Base-by-base conservation (phyloP, 1,284 basidiomycete species). In the Sanguinoderma infundibulare region DNA sequence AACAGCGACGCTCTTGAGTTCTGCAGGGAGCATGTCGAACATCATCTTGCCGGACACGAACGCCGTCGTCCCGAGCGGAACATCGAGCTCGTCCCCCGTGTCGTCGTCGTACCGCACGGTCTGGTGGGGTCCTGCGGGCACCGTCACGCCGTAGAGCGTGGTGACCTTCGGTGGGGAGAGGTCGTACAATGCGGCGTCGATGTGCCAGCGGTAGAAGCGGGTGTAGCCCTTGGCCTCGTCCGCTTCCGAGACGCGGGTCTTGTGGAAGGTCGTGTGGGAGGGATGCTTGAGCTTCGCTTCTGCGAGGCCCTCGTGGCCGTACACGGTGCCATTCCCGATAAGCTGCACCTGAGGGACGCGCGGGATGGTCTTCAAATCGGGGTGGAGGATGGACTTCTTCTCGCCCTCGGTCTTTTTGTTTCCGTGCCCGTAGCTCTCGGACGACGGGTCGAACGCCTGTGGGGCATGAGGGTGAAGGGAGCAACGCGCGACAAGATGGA, bases 191-290 rank as follows among this genome's bases (percentile, higher is more conserved):
- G 95, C 95, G 1, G 95, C 95, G 70, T 98, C 95, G 74, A 97
- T 96, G 77, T 97, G 95, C 94, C 94, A 95, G 57, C 94, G 83
- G 74, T 95, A 96, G 82, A 94, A 96, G 32, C 95, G 85, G 12
- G 95, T 96, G 46, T 81, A 75, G 28, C 92, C 92, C 56, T 84
- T 82, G 10, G 78, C 85, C 68, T 92, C 90, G 64, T 97, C 94
- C 68, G 91, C 91, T 2, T 84, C 81, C 2, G 88, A 87, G 30
- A 96, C 83, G n/a, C 78, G 78, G 35, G 89, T 89, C 78, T 93
- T 94, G 81, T 98, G 96, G 78, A 98, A 98, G 1, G 92, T 92
- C 42, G 81, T 88, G 77, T 98, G 95, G 54, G 87, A 89, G 1
- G 95, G 95, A 77, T 97, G 90, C 70, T 87, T 89, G 71, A 91